Base-by-base conservation (phyloP, 2,329 filamentous ascomycete species). In the Aspergillus jensenii region DNA sequence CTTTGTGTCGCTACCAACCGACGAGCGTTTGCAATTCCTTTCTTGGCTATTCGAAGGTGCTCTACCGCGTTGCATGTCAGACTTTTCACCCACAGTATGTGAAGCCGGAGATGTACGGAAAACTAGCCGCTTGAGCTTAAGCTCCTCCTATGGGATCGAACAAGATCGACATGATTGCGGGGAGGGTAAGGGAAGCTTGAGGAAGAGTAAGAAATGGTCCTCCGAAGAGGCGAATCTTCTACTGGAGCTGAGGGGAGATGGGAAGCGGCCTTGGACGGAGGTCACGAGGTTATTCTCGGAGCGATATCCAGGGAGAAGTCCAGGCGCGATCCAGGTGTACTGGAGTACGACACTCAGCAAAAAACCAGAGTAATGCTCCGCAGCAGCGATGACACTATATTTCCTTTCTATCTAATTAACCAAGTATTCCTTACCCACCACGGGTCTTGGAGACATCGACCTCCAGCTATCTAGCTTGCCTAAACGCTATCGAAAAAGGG, bases 11-110 rank as follows among this genome's bases (percentile, higher is more conserved):
- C 43, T 53, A 55, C 46, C 15, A 31, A 25, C 40, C 23, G 41
- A 58, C 51, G 21, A 55, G 49, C 21, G 27, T 43, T 55, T 60
- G 45, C 41, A 60, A 58, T 58, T 60, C 40, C 47, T 58, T 7
- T 52, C 50, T 31, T 52, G 25, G 50, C n/a, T 44, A 52, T 52
- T 44, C 23, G 27, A 56, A 50, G 54, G 40, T 33, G 31, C 46
- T 43, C 27, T 52, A 27, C 40, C 37, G 1, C 31, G 31, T 14
- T 57, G 48, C 55, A 48, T 37, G 19, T 52, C 48, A 25, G 33
- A 52, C 21, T 8, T 8, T 27, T 27, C 25, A 27, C 1, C 25
- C 25, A 27, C 25, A 27, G 25, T 8, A 27, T 23, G 47, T 52
- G 41, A 52, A 57, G 48, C 25, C 15, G 39, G 21, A 21, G 40